Percentiles rank a stretch among this genome's conserved stretches.
Evolutionary conservation across 1,139 yeast genomes (phyloP).

Genomic region (Geotrichum aggregatum): DNA sequence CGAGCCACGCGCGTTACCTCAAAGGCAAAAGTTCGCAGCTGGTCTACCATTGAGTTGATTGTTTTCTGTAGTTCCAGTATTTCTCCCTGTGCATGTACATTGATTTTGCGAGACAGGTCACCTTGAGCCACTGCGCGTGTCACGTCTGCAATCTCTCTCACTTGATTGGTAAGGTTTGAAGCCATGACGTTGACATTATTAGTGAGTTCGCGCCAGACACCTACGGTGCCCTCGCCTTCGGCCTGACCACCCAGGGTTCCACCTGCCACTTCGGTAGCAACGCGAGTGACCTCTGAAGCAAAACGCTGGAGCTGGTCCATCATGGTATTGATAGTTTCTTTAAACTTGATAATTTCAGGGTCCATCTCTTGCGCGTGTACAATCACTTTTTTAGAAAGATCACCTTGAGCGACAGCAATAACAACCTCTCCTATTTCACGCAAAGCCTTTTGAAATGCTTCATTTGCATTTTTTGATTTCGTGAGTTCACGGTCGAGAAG

Average conservation of each 20-base stretch:
- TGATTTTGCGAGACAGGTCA: conserved; percentile 69
- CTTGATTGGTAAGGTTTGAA: conserved; percentile 74
- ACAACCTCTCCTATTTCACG: conserved; percentile 79
- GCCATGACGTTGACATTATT: conserved; percentile 89
- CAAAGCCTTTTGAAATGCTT: conserved; percentile 71
- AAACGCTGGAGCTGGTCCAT: conserved; percentile 82
- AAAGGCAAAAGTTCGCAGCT: conserved; percentile 78
- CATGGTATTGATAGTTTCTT: conserved; percentile 79
- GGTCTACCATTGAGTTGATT: conserved; percentile 83
- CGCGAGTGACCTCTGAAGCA: conserved; percentile 77
- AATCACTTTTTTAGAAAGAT: conserved; percentile 69
- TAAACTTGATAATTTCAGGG: conserved; percentile 68
- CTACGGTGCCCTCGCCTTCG: conserved; percentile 74
- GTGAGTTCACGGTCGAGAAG: conserved; percentile 44
- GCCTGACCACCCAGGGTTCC: conserved; percentile 90
- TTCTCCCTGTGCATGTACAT: conserved; percentile 83
- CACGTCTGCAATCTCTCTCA: conserved; percentile 82
- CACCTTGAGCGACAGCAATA: conserved; percentile 82
- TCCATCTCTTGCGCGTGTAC: conserved; percentile 69
- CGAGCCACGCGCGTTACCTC: conserved; percentile 86
- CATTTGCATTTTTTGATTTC: conserved; percentile 59
- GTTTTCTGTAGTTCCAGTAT: conserved; percentile 74
- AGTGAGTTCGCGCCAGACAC: conserved; percentile 80
- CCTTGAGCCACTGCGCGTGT: conserved; percentile 82
- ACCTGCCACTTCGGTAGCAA: conserved; percentile 84